phyloP scores from a whole-genome alignment of 2,329 filamentous ascomycete species.

The Penicillium sp. region DNA sequence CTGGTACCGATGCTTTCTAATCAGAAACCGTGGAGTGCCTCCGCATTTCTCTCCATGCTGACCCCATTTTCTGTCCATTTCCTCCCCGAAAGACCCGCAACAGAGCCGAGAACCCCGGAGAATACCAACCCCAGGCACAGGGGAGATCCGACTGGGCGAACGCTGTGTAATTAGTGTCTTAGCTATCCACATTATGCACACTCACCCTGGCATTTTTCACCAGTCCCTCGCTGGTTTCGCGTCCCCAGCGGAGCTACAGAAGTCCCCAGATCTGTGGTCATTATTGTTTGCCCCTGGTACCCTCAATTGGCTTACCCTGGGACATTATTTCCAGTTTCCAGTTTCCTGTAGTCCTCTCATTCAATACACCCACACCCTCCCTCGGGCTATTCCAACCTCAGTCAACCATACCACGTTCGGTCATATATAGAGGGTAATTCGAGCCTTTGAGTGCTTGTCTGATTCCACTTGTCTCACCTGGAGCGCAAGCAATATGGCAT shows the following conservation, averaged over 20 bases:
- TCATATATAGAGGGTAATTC: not conserved
- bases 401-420: not conserved
- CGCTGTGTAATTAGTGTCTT: not conserved
- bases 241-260: slow-evolving; percentile 1
- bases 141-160: not conserved
- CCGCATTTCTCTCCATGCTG: slow-evolving; percentile 23
- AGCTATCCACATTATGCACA: slow-evolving; percentile 13
- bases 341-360: not conserved
- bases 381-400: not conserved
- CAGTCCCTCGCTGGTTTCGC: not conserved
- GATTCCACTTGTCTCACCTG: not conserved
- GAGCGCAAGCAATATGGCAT: slow-evolving; percentile 19
- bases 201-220: slow-evolving; percentile 8
- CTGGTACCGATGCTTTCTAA: not conserved
- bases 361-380: not conserved
- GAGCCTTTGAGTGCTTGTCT: not conserved
- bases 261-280: not conserved
- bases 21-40: slow-evolving; percentile 17
- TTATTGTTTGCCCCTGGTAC: not conserved
- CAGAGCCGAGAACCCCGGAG: slow-evolving; percentile 16
- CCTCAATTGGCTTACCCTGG: not conserved
- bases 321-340: not conserved
- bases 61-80: slow-evolving; percentile 10
- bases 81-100: not conserved
- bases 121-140: slow-evolving; percentile 5